Conservation (phyloP, 371 early-diverging fungal genomes). For the Mortierella sp. region DNA sequence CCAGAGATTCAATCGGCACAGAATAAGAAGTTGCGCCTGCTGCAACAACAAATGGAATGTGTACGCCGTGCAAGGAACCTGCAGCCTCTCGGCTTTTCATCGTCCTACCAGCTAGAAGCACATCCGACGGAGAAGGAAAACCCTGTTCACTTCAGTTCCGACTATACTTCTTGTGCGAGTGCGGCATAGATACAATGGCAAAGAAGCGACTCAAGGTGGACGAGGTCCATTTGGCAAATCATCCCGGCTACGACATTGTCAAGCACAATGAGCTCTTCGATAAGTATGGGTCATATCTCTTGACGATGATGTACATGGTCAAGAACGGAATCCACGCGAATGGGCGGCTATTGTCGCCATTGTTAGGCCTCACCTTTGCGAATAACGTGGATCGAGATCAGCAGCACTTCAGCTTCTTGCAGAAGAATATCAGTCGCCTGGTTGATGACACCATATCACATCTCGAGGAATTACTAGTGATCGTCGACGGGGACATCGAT, state of each 20-base stretch:
- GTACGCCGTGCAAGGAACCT: conserved; percentile 25
- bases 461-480: too few relatives aligned
- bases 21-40: too few relatives aligned
- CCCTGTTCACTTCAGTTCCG: background rate
- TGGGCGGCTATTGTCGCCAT: background rate
- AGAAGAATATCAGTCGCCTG: too few relatives aligned
- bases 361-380: background rate
- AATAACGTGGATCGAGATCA: too few relatives aligned
- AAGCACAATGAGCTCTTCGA: background rate
- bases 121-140: background rate
- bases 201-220: background rate
- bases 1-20: too few relatives aligned
- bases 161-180: conserved; percentile 1
- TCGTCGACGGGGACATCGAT: too few relatives aligned
- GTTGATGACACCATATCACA: too few relatives aligned
- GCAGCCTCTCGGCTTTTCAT: conserved; percentile 24
- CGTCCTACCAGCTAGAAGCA: conserved; percentile 15
- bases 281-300: conserved; percentile 3
- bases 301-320: conserved; percentile 1
- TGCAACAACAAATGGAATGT: too few relatives aligned
- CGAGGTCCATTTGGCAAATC: conserved; percentile 9
- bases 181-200: background rate
- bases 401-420: too few relatives aligned
- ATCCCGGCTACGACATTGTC: conserved; percentile 2
- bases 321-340: background rate